phyloP scores from a whole-genome alignment of 257 asterid genomes.

The Fraxinus pennsylvanica region DNA sequence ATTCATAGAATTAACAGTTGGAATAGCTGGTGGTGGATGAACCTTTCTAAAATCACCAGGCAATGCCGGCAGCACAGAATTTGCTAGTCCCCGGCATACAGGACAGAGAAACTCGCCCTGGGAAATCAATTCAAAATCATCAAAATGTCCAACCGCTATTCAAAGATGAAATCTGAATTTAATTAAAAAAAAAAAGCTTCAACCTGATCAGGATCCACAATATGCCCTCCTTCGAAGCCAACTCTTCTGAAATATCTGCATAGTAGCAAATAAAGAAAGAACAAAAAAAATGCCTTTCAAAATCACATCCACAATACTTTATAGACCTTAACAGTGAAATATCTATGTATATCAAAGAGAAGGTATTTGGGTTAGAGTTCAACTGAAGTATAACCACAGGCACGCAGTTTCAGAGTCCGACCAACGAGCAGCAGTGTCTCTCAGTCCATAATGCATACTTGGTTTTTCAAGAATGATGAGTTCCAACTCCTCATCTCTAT shows the following conservation, averaged over 20 bases:
- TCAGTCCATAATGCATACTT: not conserved
- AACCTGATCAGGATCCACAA: constrained; percentile 98
- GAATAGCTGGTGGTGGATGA: constrained; percentile 32
- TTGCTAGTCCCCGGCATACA: constrained; percentile 93
- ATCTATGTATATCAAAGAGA: constrained; percentile 12
- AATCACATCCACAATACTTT: not conserved
- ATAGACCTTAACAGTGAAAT: constrained; percentile 2
- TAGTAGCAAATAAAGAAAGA: constrained; percentile 18
- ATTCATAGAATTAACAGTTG: constrained; percentile 32
- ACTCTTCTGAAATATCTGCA: constrained; percentile 74
- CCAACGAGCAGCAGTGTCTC: not conserved
- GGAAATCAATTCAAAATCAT: constrained; percentile 29
- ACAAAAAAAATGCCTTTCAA: constrained; percentile 15
- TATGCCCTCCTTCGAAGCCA: constrained; percentile 92
- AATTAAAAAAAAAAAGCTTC: not conserved
- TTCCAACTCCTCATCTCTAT: not conserved
- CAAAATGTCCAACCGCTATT: constrained; percentile 22
- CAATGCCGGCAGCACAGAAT: constrained; percentile 71
- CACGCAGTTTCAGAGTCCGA: not conserved
- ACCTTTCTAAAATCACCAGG: constrained; percentile 47
- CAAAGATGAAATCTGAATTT: constrained; percentile 10
- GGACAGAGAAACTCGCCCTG: constrained; percentile 99
- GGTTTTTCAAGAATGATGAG: not conserved
- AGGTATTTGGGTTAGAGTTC: constrained; percentile 10
- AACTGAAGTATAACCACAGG: not conserved